phyloP scores from a whole-genome alignment of 2,329 filamentous ascomycete genomes.

The Blastomyces parvus region DNA sequence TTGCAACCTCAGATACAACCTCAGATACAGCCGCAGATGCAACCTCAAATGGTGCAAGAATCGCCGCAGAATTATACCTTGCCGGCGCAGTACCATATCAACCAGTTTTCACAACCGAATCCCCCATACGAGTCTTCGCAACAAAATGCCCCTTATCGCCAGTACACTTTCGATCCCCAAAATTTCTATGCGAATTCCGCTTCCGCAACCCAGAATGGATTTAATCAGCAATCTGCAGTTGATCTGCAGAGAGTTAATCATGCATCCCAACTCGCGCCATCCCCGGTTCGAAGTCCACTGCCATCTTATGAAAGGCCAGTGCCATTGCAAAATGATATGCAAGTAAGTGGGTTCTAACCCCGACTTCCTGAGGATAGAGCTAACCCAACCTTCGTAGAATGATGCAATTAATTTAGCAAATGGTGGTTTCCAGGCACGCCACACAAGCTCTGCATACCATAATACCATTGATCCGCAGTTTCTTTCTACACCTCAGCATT shows the following conservation, averaged over 20 bases:
- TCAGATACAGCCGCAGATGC: background rate
- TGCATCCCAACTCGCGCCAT: conserved; percentile 3
- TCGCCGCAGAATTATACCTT: conserved; percentile 20
- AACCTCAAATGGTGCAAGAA: conserved; percentile 4
- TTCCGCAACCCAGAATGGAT: conserved; percentile 6
- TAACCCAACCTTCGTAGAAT: conserved; percentile 14
- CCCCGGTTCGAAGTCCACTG: conserved; percentile 1
- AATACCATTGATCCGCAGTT: conserved; percentile 35
- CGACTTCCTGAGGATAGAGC: background rate
- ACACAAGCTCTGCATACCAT: conserved; percentile 21
- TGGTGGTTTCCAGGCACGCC: conserved; percentile 23
- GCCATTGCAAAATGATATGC: conserved; percentile 8
- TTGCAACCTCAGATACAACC: conserved; percentile 1
- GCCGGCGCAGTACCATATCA: conserved; percentile 25
- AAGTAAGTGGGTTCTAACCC: conserved; percentile 1
- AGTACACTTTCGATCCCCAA: conserved; percentile 24
- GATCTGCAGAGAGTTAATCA: conserved; percentile 12
- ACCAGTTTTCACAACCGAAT: conserved; percentile 5
- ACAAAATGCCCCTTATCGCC: conserved; percentile 21
- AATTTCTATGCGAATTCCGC: conserved; percentile 23
- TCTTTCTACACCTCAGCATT: conserved; percentile 24
- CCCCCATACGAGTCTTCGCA: conserved; percentile 11
- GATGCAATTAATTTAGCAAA: conserved; percentile 24
- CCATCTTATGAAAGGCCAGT: conserved; percentile 8
- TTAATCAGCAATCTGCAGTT: conserved; percentile 7